Base-by-base conservation (phyloP, 2,329 filamentous ascomycete species). In the Blastomyces parvus region DNA sequence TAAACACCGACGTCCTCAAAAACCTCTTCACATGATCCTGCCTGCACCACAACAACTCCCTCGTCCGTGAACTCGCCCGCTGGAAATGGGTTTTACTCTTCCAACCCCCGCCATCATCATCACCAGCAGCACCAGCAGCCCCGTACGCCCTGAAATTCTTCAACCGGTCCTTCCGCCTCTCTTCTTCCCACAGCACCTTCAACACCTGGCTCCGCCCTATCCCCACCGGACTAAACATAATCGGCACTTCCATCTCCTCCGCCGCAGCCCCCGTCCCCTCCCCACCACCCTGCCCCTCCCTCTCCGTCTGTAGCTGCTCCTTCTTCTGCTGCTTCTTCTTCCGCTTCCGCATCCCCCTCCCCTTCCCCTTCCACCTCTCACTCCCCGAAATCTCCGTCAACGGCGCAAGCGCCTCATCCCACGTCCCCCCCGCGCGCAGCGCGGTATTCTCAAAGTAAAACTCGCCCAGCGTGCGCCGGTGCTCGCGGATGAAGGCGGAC, bases 351-450 rank as follows among this genome's bases (percentile, higher is more conserved):
- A 71, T 70, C 58, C 72, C 76, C 38, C 74, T 68, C 52, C 76
- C 70, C 52, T 76, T 74, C 59, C 74, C 69, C 56, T 74, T 75
- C 64, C 72, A 76, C 63, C 76, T 74, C 4, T 78, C 75, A 60
- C 67, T 70, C 17, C 69, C 69, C 30, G 70, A 69, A 48, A 74
- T 74, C 33, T 64, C 65, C 17, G 83, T 85, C 63, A 95, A 78
- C 1, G 89, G 88, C 48, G 86, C 84, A n/a, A 96, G 82, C 0
- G 90, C 90, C 38, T 91, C 87, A 64, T 94, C 88, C 90, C 90
- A 96, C 63, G 81, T 25, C 1, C 9, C 87, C 36, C 88, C 90
- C 65, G 84, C 82, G 60, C 85, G 81, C 53, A 96, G 82, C 38
- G 83, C 80, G 22, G 92, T 86, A 66, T 89, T 86, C 71, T 91